phyloP scores from a whole-genome alignment of 805 yeast genomes.

The Starmerella bacillaris region DNA sequence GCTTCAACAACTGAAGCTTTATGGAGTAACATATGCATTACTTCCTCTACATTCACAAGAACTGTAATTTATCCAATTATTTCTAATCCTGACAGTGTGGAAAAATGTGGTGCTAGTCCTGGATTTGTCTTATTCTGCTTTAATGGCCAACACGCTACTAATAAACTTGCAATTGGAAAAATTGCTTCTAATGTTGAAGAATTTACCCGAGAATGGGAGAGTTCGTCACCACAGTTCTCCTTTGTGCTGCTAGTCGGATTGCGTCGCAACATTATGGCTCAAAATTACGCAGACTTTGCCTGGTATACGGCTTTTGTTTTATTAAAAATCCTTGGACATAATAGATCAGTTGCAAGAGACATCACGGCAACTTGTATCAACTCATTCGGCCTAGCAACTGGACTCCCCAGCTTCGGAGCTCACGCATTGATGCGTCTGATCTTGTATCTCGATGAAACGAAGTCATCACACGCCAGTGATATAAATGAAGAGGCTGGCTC shows the following conservation, averaged over 20 bases:
- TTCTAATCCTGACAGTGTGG: no score
- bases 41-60: not conserved
- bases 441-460: no score
- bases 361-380: conserved; percentile 1
- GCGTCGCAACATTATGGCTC: conserved; percentile 8
- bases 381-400: conserved; percentile 3
- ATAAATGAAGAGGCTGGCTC: no score
- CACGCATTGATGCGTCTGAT: conserved; percentile 1
- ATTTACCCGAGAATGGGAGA: conserved; percentile 3
- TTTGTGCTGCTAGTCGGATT: conserved; percentile 4
- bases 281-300: conserved; percentile 10
- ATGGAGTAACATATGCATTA: conserved; percentile 7
- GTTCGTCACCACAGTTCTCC: not conserved
- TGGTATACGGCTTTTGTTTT: conserved; percentile 8
- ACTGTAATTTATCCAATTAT: no score
- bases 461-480: no score
- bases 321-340: not conserved
- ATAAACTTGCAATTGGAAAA: not conserved
- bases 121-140: not conserved
- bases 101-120: not conserved
- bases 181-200: not conserved
- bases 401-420: conserved; percentile 9
- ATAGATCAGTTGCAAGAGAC: not conserved
- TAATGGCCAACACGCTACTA: not conserved
- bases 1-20: conserved; percentile 8